These are phyloP conservation scores for Linnemannia zychae DNA, from an alignment of 192 early-diverging fungal genomes.

Conservation along the genomic window DNA sequence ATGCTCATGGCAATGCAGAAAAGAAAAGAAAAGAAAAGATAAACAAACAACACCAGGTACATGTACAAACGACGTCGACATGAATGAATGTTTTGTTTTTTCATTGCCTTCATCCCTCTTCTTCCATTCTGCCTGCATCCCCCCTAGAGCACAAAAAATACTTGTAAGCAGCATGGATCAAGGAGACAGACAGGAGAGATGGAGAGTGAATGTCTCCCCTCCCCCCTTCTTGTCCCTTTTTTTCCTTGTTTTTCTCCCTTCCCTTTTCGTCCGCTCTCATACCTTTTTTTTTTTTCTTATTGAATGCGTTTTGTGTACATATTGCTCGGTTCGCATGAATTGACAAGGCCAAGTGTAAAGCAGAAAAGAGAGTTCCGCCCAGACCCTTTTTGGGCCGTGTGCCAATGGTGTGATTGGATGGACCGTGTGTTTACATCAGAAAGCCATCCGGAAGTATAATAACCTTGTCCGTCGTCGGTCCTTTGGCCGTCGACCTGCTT, in stretches of 20 bases:
- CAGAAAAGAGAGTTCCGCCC: background rate
- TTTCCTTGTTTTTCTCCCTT: background rate
- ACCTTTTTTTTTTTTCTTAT: background rate
- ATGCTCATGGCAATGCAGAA: background rate
- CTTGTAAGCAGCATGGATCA: background rate
- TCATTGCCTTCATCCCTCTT: background rate
- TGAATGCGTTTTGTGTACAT: background rate
- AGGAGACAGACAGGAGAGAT: slow-evolving; percentile 3
- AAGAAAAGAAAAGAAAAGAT: background rate
- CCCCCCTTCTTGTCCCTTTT: background rate
- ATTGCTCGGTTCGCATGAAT: slow-evolving; percentile 6
- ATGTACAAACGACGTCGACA: background rate
- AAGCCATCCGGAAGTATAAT: background rate
- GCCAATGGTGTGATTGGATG: background rate
- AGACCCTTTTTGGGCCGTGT: slow-evolving; percentile 2
- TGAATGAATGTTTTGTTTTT: background rate
- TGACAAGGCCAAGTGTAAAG: background rate
- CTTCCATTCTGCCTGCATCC: background rate
- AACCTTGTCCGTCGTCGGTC: background rate
- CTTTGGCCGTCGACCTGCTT: background rate
- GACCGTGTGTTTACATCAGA: background rate
- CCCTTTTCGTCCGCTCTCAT: background rate
- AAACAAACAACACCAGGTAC: background rate
- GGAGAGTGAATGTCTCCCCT: background rate
- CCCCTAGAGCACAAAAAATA: slow-evolving; percentile 4